Conservation (phyloP, 176 grass and related monocot genomes). For the Hsuehochloa calcarea region DNA sequence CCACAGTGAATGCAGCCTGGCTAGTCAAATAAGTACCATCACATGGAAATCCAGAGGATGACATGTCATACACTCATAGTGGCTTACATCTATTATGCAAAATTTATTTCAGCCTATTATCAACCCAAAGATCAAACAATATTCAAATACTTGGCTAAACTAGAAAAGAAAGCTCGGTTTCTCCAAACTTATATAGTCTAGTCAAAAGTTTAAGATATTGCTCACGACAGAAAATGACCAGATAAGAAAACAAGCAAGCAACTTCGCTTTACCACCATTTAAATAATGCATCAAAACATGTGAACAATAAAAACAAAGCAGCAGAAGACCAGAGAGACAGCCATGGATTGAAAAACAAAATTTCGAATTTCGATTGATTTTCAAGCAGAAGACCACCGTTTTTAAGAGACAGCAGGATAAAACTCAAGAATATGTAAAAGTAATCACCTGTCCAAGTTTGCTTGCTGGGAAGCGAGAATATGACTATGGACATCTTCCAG, state of each 20-base stretch:
- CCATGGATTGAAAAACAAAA: too few relatives aligned
- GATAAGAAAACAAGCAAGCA: background rate
- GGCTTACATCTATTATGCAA: background rate
- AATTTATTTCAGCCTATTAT: background rate
- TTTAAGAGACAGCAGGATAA: background rate
- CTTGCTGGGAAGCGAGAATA: conserved; percentile 89
- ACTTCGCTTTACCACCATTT: background rate
- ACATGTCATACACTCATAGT: background rate
- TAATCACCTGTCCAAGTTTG: conserved; percentile 79
- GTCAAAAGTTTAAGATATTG: background rate
- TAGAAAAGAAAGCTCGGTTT: conserved; percentile 1
- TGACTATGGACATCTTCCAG: conserved; percentile 91
- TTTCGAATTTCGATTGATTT: too few relatives aligned
- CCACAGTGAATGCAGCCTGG: background rate
- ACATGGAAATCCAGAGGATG: background rate
- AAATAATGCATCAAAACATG: background rate
- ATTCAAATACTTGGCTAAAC: background rate
- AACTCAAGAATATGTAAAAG: conserved; percentile 13
- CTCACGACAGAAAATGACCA: background rate
- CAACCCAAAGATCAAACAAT: background rate
- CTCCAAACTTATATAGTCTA: background rate
- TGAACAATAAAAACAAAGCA: background rate
- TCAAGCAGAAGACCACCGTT: too few relatives aligned
- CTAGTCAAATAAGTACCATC: background rate
- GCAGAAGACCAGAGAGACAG: background rate